A percentile compares a stretch with the other conserved stretches of the same genome.
These are phyloP conservation scores for Populus tremula DNA, from an alignment of 345 rosid genomes.

Conservation along the genomic window DNA sequence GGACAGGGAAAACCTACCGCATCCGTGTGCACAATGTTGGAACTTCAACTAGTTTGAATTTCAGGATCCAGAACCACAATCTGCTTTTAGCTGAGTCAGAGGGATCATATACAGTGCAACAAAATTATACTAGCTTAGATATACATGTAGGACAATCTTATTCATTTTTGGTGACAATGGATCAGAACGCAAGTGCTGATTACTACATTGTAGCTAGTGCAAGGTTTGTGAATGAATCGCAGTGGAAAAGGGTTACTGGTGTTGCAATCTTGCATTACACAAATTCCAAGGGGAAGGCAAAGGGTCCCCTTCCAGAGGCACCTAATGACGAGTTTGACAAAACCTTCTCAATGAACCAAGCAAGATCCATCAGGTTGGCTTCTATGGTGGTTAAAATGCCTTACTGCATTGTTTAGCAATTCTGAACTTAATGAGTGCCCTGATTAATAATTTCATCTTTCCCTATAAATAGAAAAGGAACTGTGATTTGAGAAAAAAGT, in stretches of 20 bases:
- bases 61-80: slow-evolving; percentile 94
- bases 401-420: neutral
- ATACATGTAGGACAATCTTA: slow-evolving; percentile 93
- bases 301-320: slow-evolving; percentile 78
- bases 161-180: slow-evolving; percentile 88
- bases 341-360: slow-evolving; percentile 98
- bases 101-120: slow-evolving; percentile 97
- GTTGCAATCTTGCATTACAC: slow-evolving; percentile 87
- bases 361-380: slow-evolving; percentile 91
- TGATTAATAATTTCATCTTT: neutral
- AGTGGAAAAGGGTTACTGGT: slow-evolving; percentile 91
- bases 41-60: slow-evolving; percentile 82
- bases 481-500: neutral
- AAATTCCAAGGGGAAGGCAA: slow-evolving; percentile 92
- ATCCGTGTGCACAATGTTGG: slow-evolving; percentile 93
- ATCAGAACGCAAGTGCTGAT: slow-evolving; percentile 93
- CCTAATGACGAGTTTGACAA: slow-evolving; percentile 85
- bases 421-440: neutral
- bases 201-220: slow-evolving; percentile 99
- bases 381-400: slow-evolving; percentile 5
- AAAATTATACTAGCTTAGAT: slow-evolving; percentile 95
- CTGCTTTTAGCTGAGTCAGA: slow-evolving; percentile 83
- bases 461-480: neutral
- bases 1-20: slow-evolving; percentile 82
- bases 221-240: slow-evolving; percentile 78